These are phyloP conservation scores for Pyrenophora teres DNA, from an alignment of 2,329 filamentous ascomycete species.

Conservation along the genomic window DNA sequence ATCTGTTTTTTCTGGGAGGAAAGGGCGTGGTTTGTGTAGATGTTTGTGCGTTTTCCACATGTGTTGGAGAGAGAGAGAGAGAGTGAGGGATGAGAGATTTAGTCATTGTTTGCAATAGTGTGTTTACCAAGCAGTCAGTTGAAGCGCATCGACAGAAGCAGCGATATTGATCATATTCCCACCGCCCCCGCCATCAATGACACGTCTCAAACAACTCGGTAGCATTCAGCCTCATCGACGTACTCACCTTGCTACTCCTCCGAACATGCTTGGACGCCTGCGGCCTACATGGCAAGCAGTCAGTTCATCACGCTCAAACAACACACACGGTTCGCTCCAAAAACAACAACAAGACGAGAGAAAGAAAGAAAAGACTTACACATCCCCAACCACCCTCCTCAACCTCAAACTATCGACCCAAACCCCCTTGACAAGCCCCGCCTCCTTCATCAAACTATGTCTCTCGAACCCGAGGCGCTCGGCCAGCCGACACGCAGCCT, in stretches of 20 bases:
- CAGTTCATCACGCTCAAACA: background rate
- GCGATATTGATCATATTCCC: too few relatives aligned
- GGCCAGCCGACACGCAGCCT: slow-evolving; percentile 35
- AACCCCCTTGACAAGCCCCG: slow-evolving; percentile 39
- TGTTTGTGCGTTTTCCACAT: too few relatives aligned
- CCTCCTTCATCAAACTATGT: slow-evolving; percentile 31
- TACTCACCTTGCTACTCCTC: slow-evolving; percentile 5
- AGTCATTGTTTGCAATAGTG: too few relatives aligned
- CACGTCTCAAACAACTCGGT: slow-evolving; percentile 7
- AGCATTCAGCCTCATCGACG: slow-evolving; percentile 6
- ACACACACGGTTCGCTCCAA: background rate
- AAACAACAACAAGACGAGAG: background rate
- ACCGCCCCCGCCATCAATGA: background rate
- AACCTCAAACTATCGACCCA: slow-evolving; percentile 41
- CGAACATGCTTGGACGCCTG: slow-evolving; percentile 6
- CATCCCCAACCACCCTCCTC: slow-evolving; percentile 23
- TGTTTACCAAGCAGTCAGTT: too few relatives aligned
- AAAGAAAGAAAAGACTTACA: slow-evolving; percentile 5
- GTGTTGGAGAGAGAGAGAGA: too few relatives aligned
- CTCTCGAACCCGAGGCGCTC: slow-evolving; percentile 38
- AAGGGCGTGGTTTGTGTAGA: too few relatives aligned
- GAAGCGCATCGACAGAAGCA: too few relatives aligned
- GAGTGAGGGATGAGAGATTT: too few relatives aligned
- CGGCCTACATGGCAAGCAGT: background rate
- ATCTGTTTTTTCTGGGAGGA: too few relatives aligned